Conservation (phyloP, 805 yeast genomes). For the Danielia reshetovae region DNA sequence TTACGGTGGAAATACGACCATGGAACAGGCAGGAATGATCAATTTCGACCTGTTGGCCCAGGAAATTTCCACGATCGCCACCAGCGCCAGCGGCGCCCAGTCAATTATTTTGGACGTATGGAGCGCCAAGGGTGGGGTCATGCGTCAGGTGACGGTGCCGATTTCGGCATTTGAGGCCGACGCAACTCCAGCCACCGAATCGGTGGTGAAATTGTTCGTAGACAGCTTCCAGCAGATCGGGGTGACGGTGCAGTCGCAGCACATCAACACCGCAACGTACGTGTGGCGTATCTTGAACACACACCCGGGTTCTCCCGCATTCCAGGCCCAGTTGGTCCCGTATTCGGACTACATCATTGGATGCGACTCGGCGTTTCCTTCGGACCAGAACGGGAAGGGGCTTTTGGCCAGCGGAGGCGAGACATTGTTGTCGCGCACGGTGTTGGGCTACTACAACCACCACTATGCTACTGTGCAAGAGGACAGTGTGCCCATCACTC, state of each 20-base stretch:
- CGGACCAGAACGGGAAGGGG: conserved; percentile 56
- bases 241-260: conserved; percentile 70
- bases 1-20: conserved; percentile 32
- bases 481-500: conserved; percentile 37
- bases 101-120: conserved; percentile 60
- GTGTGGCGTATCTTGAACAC: conserved; percentile 85
- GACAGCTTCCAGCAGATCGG: conserved; percentile 53
- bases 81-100: conserved; percentile 27
- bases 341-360: conserved; percentile 87
- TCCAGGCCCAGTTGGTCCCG: conserved; percentile 74
- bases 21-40: conserved; percentile 31
- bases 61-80: conserved; percentile 36
- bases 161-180: conserved; percentile 12
- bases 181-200: conserved; percentile 6
- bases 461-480: conserved; percentile 29
- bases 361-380: conserved; percentile 50
- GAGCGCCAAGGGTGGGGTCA: conserved; percentile 80
- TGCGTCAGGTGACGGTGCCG: conserved; percentile 29
- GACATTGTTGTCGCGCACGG: conserved; percentile 63
- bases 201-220: conserved; percentile 14
- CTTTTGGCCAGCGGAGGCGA: conserved; percentile 85
- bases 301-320: conserved; percentile 76
- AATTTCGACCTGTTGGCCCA: conserved; percentile 41
- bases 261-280: conserved; percentile 67
- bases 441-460: conserved; percentile 53